phyloP scores from a whole-genome alignment of 202 grass and related monocot genomes.

The Digitaria exilis region DNA sequence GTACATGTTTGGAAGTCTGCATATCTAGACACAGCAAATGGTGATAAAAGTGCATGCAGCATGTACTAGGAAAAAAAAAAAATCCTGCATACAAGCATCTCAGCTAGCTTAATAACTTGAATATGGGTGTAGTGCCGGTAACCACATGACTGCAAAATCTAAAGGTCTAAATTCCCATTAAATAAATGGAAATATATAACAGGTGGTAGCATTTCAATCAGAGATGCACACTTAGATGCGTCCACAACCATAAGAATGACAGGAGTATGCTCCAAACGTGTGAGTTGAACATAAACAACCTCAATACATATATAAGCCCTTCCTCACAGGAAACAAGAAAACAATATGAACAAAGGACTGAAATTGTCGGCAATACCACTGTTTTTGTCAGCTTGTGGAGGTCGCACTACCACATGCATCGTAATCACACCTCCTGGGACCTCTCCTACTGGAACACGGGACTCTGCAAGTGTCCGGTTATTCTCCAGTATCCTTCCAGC shows the following conservation, averaged over 20 bases:
- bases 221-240: not conserved
- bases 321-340: slow-evolving; percentile 26
- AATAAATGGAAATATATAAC: slow-evolving; percentile 6
- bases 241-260: not conserved
- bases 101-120: not conserved
- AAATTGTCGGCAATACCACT: slow-evolving; percentile 68
- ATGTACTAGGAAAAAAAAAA: not conserved
- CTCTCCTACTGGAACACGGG: slow-evolving; percentile 82
- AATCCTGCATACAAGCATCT: not conserved
- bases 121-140: not conserved
- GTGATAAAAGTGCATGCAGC: not conserved
- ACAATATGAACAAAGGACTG: slow-evolving; percentile 31
- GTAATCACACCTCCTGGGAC: slow-evolving; percentile 87
- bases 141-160: not conserved
- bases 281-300: not conserved
- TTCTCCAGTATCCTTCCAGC: slow-evolving; percentile 96
- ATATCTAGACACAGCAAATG: not conserved
- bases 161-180: not conserved
- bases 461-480: slow-evolving; percentile 75
- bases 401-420: slow-evolving; percentile 89
- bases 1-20: not conserved
- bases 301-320: slow-evolving; percentile 11
- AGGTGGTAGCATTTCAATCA: not conserved
- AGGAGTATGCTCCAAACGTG: not conserved
- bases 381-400: slow-evolving; percentile 80